phyloP scores from a whole-genome alignment of 2,329 filamentous ascomycete genomes.

The Sporothrix variecibatus region DNA sequence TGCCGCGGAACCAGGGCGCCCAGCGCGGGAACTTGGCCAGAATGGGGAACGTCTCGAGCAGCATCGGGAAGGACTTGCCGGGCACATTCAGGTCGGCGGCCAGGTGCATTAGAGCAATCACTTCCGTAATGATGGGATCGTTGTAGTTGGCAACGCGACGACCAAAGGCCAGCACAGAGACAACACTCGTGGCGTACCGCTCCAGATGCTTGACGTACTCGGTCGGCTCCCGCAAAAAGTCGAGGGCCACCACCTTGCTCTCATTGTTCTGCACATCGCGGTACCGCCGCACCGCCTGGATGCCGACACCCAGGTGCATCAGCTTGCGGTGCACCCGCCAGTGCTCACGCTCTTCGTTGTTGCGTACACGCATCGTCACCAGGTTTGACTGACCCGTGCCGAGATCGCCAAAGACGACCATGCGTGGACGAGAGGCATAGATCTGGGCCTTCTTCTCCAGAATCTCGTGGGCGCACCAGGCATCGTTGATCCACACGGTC shows the following conservation, averaged over 20 bases:
- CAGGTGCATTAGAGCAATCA: conserved; percentile 59
- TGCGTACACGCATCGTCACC: conserved; percentile 47
- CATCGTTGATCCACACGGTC: conserved; percentile 52
- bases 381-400: conserved; percentile 47
- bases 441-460: conserved; percentile 55
- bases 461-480: conserved; percentile 54
- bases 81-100: conserved; percentile 58
- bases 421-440: conserved; percentile 53
- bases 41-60: conserved; percentile 58
- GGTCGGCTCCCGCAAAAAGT: conserved; percentile 47
- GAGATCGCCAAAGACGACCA: conserved; percentile 51
- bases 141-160: conserved; percentile 51
- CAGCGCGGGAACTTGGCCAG: conserved; percentile 51
- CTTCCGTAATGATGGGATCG: conserved; percentile 61
- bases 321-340: conserved; percentile 52
- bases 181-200: conserved; percentile 55
- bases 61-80: conserved; percentile 56
- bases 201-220: conserved; percentile 57
- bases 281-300: conserved; percentile 58
- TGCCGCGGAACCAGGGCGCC: conserved; percentile 53
- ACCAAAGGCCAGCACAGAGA: conserved; percentile 59
- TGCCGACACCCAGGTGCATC: conserved; percentile 54
- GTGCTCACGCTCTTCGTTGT: conserved; percentile 43
- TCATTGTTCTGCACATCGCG: conserved; percentile 59
- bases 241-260: conserved; percentile 56